A percentile compares a stretch with the other conserved stretches of the same genome.
Conservation (phyloP, 371 early-diverging fungal genomes). For the Batkoa obscura region DNA sequence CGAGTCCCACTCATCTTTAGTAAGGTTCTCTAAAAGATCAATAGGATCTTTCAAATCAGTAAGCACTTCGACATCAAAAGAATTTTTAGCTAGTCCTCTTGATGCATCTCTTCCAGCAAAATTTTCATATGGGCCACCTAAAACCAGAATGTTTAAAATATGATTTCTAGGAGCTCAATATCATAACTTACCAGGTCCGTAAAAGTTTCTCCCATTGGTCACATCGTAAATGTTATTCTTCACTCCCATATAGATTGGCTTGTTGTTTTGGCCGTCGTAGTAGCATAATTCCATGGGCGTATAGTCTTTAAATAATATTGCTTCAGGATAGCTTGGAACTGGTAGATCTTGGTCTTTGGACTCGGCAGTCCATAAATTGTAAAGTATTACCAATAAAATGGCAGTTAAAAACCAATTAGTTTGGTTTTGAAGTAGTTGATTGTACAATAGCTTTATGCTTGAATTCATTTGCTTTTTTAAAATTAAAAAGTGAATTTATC, state of each 20-base stretch:
- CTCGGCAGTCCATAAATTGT: not conserved
- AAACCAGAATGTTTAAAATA: not conserved
- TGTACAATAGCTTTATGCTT: not conserved
- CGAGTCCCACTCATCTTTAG: constrained; percentile 47
- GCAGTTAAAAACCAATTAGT: not conserved
- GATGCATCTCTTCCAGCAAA: constrained; percentile 77
- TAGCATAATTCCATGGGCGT: constrained; percentile 44
- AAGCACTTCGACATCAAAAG: constrained; percentile 67
- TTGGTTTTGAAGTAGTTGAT: not conserved
- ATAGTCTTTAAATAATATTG: constrained; percentile 36
- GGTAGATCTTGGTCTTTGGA: not conserved
- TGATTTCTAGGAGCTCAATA: not conserved
- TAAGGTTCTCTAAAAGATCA: constrained; percentile 59
- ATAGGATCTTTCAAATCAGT: constrained; percentile 47
- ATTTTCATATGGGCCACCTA: constrained; percentile 74
- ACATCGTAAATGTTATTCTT: constrained; percentile 81
- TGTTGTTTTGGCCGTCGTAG: constrained; percentile 23
- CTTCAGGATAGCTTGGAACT: constrained; percentile 15
- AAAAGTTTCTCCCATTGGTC: constrained; percentile 60
- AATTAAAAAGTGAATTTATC: no score
- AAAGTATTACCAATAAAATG: not conserved
- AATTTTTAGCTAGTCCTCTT: constrained; percentile 71
- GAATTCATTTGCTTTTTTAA: no score
- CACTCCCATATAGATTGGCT: constrained; percentile 55
- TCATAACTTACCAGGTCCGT: constrained; percentile 57